Conservation (phyloP, 2,329 filamentous ascomycete species). For the Penicillium glabrum region DNA sequence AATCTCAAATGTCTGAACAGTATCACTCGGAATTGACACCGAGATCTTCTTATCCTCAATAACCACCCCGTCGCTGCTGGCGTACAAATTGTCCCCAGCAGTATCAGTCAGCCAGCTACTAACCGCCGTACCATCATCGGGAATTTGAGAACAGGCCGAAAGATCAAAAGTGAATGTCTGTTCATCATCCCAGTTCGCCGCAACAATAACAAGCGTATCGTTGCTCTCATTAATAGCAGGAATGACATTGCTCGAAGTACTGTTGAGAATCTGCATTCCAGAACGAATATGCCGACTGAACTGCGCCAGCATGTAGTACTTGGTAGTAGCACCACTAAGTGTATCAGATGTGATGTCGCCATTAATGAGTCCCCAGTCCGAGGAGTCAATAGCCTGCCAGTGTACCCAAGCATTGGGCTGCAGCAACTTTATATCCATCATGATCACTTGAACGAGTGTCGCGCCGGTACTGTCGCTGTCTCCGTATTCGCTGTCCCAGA, state of each 20-base stretch:
- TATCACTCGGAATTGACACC: slow-evolving; percentile 1
- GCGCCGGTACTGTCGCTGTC: slow-evolving; percentile 7
- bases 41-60: slow-evolving; percentile 2
- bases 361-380: slow-evolving; percentile 10
- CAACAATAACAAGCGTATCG: slow-evolving; percentile 11
- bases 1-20: slow-evolving; percentile 14
- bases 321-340: slow-evolving; percentile 4
- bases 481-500: slow-evolving; percentile 15
- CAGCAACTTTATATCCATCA: slow-evolving; percentile 6
- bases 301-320: slow-evolving; percentile 12
- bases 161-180: slow-evolving; percentile 12
- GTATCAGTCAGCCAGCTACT: slow-evolving; percentile 9
- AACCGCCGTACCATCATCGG: slow-evolving; percentile 4
- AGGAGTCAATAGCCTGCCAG: slow-evolving; percentile 10
- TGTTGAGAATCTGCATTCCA: slow-evolving; percentile 11
- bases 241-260: slow-evolving; percentile 6
- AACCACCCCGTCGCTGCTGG: not conserved
- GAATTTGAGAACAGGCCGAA: slow-evolving; percentile 6
- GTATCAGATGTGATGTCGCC: slow-evolving; percentile 5
- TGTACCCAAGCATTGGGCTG: slow-evolving; percentile 12
- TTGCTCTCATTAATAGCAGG: slow-evolving; percentile 6
- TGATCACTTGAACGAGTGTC: slow-evolving; percentile 2
- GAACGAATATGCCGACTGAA: slow-evolving; percentile 14
- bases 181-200: slow-evolving; percentile 9
- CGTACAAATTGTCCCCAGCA: slow-evolving; percentile 4